Evolutionary conservation across 2,329 filamentous ascomycete species (phyloP), one percentile per base, ranked within the genome.

Genomic region (Colletotrichum neosansevieriae): DNA sequence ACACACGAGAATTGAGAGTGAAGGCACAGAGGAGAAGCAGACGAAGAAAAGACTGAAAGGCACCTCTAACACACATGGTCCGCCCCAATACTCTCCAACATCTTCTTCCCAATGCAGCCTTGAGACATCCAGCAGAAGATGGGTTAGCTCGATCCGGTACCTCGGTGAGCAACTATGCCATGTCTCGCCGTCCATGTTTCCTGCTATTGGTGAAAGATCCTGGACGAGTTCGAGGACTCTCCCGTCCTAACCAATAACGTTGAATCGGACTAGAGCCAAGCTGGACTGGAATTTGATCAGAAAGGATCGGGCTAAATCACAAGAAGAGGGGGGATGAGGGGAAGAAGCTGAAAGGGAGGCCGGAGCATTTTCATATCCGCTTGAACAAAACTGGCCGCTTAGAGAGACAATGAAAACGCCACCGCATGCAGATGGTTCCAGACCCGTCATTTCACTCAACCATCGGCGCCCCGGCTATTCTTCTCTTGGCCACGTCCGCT

Each of bases 321-420:
- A 9, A 29, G 38, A 45, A 3, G n/a, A 17, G 19, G 13, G 13
- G 40, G 7, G n/a, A 58, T 3, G 2, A n/a, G n/a, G 15, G 2
- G 12, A 17, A 21, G 44, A 6, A 53, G 29, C 57, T 50, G 2
- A 59, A 59, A 49, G 29, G 57, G 13, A 56, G 40, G 4, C 21
- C 13, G 29, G 51, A 40, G 51, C 6, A 40, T 24, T 40, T 24
- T 38, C 19, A 36, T 29, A 6, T 6, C 9, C 6, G 32, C 29
- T 19, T n/a, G 53, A 19, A 36, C 6, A 36, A 6, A 32, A n/a
- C 12, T 15, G 24, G 21, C 32, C 17, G n/a, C 15, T n/a, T 15
- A 63, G 36, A 57, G 50, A 63, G 50, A 63, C 24, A 7, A 29
- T 29, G 24, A 4, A 4, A 54, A 45, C 49, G 58, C 63, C 63